These are phyloP conservation scores for Pyricularia sp. DNA, from an alignment of 2,329 filamentous ascomycete genomes.

Conservation along the genomic window DNA sequence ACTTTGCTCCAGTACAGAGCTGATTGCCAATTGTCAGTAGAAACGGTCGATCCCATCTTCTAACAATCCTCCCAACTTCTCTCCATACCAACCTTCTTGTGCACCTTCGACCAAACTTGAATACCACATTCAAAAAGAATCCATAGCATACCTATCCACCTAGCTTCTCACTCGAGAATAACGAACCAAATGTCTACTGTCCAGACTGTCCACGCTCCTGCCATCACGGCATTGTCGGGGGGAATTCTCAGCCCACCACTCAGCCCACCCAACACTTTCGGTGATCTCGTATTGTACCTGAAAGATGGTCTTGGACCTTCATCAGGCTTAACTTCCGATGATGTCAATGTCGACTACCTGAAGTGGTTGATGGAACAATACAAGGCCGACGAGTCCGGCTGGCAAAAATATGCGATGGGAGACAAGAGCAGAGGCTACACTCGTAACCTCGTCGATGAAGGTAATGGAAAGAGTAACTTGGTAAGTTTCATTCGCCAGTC, in stretches of 20 bases:
- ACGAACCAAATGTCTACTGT: slow-evolving; percentile 15
- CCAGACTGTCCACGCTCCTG: slow-evolving; percentile 10
- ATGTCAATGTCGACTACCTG: slow-evolving; percentile 67
- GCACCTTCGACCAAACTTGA: not conserved
- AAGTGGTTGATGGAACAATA: slow-evolving; percentile 68
- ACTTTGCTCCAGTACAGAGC: not conserved
- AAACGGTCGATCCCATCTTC: not conserved
- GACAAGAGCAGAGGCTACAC: slow-evolving; percentile 68
- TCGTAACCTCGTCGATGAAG: slow-evolving; percentile 80
- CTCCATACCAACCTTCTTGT: not conserved
- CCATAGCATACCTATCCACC: not conserved
- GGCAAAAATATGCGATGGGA: slow-evolving; percentile 66
- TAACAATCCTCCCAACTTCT: not conserved
- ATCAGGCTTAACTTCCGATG: slow-evolving; percentile 72
- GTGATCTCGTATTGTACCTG: slow-evolving; percentile 63
- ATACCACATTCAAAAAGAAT: not conserved
- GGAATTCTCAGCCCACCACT: slow-evolving; percentile 14
- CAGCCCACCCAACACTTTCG: slow-evolving; percentile 40
- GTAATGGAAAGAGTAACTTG: slow-evolving; percentile 57
- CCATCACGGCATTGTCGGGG: slow-evolving; percentile 6
- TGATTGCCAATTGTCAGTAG: not conserved
- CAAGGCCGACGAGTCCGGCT: slow-evolving; percentile 57
- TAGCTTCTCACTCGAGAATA: not conserved
- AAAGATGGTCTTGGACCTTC: slow-evolving; percentile 68
- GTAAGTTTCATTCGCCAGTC: slow-evolving; percentile 21